Evolutionary conservation across 441 rosid species (phyloP).

Genomic region (Macaranga tanarius): DNA sequence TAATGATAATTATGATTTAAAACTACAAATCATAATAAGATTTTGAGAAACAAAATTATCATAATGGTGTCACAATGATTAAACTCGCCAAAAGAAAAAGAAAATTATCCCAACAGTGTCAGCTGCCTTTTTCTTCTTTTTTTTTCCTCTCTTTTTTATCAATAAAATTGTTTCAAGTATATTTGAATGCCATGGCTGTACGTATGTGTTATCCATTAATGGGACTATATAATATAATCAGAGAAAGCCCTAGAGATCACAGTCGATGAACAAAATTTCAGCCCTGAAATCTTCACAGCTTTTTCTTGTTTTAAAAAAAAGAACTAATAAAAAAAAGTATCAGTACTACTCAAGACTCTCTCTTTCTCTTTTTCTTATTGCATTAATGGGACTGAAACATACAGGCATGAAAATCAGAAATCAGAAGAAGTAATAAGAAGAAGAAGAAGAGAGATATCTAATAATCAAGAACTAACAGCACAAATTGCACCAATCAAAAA

Average conservation of each 20-base stretch:
- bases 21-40: constrained; percentile 19
- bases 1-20: constrained; percentile 36
- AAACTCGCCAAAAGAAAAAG: constrained; percentile 5
- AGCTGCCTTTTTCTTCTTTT: constrained; percentile 7
- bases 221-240: constrained; percentile 25
- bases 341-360: constrained; percentile 14
- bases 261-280: constrained; percentile 14
- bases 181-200: constrained; percentile 22
- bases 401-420: constrained; percentile 38
- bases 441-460: constrained; percentile 20
- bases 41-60: constrained; percentile 24
- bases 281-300: constrained; percentile 32
- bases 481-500: constrained; percentile 39
- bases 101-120: constrained; percentile 19
- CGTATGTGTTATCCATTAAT: constrained; percentile 40
- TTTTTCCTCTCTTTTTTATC: not conserved
- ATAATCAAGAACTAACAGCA: constrained; percentile 13
- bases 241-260: constrained; percentile 41
- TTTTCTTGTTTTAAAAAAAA: constrained; percentile 22
- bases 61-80: constrained; percentile 3
- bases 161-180: constrained; percentile 11
- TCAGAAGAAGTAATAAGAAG: constrained; percentile 5
- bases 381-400: constrained; percentile 45
- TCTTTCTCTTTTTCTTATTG: constrained; percentile 15
- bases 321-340: constrained; percentile 26